These are phyloP conservation scores for Malus hybrid DNA, from an alignment of 331 rosid species.

Conservation along the genomic window DNA sequence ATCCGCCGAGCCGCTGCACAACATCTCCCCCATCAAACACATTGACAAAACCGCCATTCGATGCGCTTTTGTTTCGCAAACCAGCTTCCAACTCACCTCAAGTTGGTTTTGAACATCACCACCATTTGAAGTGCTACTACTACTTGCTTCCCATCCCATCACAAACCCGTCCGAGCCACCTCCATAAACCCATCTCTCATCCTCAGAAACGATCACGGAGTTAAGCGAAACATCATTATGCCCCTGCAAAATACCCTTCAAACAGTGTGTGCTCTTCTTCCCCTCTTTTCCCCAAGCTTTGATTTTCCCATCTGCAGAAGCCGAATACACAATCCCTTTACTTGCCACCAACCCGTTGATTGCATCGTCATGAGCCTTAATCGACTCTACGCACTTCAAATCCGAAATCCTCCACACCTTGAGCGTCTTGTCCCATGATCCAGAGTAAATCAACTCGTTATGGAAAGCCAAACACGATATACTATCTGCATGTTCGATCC, in stretches of 20 bases:
- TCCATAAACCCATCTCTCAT: slow-evolving; percentile 84
- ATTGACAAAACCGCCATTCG: slow-evolving; percentile 69
- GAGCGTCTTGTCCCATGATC: slow-evolving; percentile 89
- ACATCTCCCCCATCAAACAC: slow-evolving; percentile 52
- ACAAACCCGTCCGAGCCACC: slow-evolving; percentile 79
- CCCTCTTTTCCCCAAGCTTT: slow-evolving; percentile 73
- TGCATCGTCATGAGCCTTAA: slow-evolving; percentile 91
- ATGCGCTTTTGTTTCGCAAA: slow-evolving; percentile 65
- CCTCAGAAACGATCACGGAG: slow-evolving; percentile 66
- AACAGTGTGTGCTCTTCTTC: slow-evolving; percentile 30
- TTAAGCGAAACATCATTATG: slow-evolving; percentile 75
- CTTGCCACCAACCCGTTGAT: slow-evolving; percentile 62
- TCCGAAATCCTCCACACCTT: slow-evolving; percentile 86
- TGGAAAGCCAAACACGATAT: slow-evolving; percentile 68
- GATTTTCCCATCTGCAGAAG: slow-evolving; percentile 94
- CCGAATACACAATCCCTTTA: slow-evolving; percentile 74
- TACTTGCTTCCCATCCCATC: slow-evolving; percentile 61
- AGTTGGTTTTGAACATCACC: not conserved
- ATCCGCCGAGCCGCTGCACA: slow-evolving; percentile 91
- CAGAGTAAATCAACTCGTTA: slow-evolving; percentile 72
- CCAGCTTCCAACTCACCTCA: slow-evolving; percentile 42
- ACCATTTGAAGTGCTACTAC: not conserved
- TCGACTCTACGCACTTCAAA: slow-evolving; percentile 87
- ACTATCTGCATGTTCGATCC: slow-evolving; percentile 90
- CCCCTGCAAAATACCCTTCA: slow-evolving; percentile 69